phyloP scores from a whole-genome alignment of 108 stramenopile genomes.

The Asterionellopsis glacialis region DNA sequence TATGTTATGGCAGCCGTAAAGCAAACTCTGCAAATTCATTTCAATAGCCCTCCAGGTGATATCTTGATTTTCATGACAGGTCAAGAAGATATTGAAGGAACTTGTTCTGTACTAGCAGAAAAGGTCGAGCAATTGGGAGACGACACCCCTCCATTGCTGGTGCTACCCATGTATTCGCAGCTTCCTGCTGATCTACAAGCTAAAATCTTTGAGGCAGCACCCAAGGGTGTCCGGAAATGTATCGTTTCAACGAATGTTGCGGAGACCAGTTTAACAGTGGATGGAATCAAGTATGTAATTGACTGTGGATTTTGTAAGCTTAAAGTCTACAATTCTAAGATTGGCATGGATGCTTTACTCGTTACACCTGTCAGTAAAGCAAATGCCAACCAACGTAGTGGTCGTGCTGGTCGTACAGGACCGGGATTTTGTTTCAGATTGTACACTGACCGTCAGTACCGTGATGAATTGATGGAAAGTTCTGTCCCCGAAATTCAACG shows the following conservation, averaged over 20 bases:
- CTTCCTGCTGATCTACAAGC: constrained; percentile 98
- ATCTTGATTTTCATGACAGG: constrained; percentile 99
- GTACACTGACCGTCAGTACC: constrained; percentile 94
- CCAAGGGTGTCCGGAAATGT: constrained; percentile 91
- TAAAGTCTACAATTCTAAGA: constrained; percentile 99
- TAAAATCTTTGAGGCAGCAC: constrained; percentile 95
- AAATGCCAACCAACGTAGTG: constrained; percentile 96
- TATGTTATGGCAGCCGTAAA: constrained; percentile 99
- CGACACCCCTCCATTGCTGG: constrained; percentile 86
- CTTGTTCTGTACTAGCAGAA: constrained; percentile 91
- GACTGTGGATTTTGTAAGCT: constrained; percentile 98
- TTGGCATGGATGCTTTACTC: constrained; percentile 98
- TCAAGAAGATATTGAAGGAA: constrained; percentile 99
- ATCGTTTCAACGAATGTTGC: constrained; percentile 99
- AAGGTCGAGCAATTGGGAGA: constrained; percentile 84
- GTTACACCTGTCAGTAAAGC: constrained; percentile 96
- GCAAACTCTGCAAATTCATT: constrained; percentile 96
- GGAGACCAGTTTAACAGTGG: constrained; percentile 97
- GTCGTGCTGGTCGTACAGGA: constrained; percentile 96
- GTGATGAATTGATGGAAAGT: constrained; percentile 92
- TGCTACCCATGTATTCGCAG: constrained; percentile 98
- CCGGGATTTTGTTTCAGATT: constrained; percentile 96
- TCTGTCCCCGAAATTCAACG: constrained; percentile 98
- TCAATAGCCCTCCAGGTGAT: constrained; percentile 95
- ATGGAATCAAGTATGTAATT: constrained; percentile 91